Conservation (phyloP, 495 filamentous ascomycete species). For the Parathielavia appendiculata region DNA sequence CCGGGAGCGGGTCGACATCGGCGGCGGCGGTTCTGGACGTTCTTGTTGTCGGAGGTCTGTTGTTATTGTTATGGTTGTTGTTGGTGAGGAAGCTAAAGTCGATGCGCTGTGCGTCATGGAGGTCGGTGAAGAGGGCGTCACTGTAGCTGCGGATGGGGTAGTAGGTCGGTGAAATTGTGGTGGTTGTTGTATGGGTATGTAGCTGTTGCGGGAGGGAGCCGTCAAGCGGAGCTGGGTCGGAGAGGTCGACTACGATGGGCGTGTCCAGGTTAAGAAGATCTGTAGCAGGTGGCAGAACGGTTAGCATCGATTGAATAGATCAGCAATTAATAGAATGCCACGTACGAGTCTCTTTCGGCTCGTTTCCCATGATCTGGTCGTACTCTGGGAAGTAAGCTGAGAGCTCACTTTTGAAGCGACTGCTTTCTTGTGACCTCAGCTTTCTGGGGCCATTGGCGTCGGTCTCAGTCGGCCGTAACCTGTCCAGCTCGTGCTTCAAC, state of each 20-base stretch:
- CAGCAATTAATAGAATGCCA: slow-evolving; percentile 17
- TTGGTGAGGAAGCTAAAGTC: slow-evolving; percentile 49
- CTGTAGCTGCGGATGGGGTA: slow-evolving; percentile 44
- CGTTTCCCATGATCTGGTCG: slow-evolving; percentile 81
- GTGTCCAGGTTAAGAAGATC: slow-evolving; percentile 58
- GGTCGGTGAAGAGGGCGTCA: slow-evolving; percentile 42
- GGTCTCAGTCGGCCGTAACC: slow-evolving; percentile 39
- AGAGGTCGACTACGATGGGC: slow-evolving; percentile 47
- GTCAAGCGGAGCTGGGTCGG: slow-evolving; percentile 17
- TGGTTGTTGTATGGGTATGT: slow-evolving; percentile 27
- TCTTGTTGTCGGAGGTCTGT: not conserved
- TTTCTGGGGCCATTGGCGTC: slow-evolving; percentile 47
- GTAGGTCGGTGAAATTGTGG: not conserved
- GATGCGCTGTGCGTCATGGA: slow-evolving; percentile 50
- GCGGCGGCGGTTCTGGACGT: slow-evolving; percentile 21
- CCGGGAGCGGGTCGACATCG: slow-evolving; percentile 59
- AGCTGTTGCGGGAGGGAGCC: slow-evolving; percentile 7
- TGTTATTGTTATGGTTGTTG: not conserved
- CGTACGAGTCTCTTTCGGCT: slow-evolving; percentile 69
- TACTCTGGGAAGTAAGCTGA: slow-evolving; percentile 85
- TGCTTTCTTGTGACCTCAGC: slow-evolving; percentile 51
- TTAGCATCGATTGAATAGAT: slow-evolving; percentile 22
- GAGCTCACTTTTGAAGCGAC: slow-evolving; percentile 78
- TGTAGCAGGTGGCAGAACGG: slow-evolving; percentile 25
- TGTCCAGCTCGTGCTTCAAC: slow-evolving; percentile 48